These are phyloP conservation scores for Prototheca cutis DNA, from an alignment of 163 green algal genomes.

Conservation along the genomic window DNA sequence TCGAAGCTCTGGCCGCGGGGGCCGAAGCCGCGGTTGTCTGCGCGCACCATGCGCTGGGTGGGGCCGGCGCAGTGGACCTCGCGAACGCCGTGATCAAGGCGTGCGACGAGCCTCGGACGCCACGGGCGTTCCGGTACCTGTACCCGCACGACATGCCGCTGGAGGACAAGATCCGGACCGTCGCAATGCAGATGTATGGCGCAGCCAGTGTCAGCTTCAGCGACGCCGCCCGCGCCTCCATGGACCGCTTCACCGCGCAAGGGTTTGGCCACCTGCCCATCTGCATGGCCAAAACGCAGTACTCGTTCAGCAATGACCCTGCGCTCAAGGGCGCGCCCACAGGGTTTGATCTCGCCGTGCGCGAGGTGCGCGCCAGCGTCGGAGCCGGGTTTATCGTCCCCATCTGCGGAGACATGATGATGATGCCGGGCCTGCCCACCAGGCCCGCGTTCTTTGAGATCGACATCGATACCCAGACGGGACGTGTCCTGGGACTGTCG, in stretches of 20 bases:
- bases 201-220: constrained; percentile 75
- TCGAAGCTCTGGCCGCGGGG: constrained; percentile 52
- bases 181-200: constrained; percentile 85
- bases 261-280: constrained; percentile 89
- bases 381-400: constrained; percentile 92
- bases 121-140: constrained; percentile 65
- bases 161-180: constrained; percentile 90
- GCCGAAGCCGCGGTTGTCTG: constrained; percentile 76
- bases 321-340: constrained; percentile 71
- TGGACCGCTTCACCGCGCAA: constrained; percentile 69
- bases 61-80: constrained; percentile 77
- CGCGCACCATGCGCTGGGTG: constrained; percentile 81
- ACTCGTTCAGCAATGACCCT: constrained; percentile 91
- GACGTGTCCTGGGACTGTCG: constrained; percentile 73
- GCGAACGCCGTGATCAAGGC: constrained; percentile 69
- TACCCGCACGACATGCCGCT: constrained; percentile 77
- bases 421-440: constrained; percentile 92
- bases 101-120: constrained; percentile 28
- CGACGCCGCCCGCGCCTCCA: constrained; percentile 66
- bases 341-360: constrained; percentile 87
- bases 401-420: constrained; percentile 92
- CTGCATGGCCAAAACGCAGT: constrained; percentile 99
- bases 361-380: constrained; percentile 75
- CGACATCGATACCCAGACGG: constrained; percentile 76
- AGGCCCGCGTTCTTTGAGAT: constrained; percentile 94